Conservation (phyloP, 345 rosid genomes). For the Lepidium didymum region DNA sequence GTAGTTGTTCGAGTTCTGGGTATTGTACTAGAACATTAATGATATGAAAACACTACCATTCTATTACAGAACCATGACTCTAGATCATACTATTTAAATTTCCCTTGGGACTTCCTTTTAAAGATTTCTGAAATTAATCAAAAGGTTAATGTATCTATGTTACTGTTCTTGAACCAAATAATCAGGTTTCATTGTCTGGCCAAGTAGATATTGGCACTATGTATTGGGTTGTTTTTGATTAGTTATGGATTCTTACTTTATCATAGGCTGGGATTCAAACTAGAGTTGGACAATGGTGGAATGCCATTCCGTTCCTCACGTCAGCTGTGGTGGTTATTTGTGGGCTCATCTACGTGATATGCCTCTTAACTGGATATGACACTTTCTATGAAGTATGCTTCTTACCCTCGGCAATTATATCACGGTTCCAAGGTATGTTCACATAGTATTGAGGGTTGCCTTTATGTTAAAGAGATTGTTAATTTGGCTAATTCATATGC, state of each 20-base stretch:
- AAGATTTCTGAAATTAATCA: neutral
- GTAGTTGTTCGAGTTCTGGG: neutral
- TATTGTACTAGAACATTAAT: neutral
- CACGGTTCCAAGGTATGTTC: constrained; percentile 67
- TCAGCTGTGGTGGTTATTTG: constrained; percentile 68
- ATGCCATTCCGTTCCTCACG: constrained; percentile 75
- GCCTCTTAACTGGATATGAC: constrained; percentile 88
- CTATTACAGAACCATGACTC: neutral
- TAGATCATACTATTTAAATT: neutral
- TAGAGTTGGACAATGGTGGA: constrained; percentile 83
- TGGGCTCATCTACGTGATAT: constrained; percentile 58
- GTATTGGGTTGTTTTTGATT: neutral
- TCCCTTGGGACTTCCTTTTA: neutral
- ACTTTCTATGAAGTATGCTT: constrained; percentile 76
- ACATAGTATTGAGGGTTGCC: neutral
- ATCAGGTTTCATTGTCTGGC: neutral
- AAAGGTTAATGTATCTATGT: neutral
- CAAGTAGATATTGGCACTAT: neutral
- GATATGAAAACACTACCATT: neutral
- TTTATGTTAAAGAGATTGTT: neutral
- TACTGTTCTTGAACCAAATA: neutral
- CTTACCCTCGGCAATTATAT: constrained; percentile 67
- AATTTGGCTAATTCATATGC: neutral
- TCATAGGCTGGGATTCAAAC: constrained; percentile 78
- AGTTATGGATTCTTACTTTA: neutral